phyloP scores from a whole-genome alignment of 2,329 filamentous ascomycete genomes.

The Domatiomyces globalis region DNA sequence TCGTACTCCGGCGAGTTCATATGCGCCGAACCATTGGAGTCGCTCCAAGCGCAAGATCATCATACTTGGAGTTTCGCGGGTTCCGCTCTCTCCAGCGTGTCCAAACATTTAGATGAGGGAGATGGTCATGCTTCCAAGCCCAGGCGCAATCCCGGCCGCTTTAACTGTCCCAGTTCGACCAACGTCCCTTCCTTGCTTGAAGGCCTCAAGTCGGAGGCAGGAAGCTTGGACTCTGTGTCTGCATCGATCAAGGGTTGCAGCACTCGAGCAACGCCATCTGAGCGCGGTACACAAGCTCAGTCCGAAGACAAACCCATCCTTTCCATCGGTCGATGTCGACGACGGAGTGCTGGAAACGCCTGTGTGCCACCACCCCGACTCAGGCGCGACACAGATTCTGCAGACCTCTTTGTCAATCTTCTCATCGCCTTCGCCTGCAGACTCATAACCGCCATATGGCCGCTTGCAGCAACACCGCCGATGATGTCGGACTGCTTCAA shows the following conservation, averaged over 20 bases:
- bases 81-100: no score
- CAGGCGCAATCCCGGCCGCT: no score
- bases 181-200: background rate
- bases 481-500: constrained; percentile 51
- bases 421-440: constrained; percentile 67
- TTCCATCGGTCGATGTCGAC: background rate
- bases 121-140: no score
- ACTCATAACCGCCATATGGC: constrained; percentile 96
- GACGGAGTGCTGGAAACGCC: background rate
- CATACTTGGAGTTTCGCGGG: no score
- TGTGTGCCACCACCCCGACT: constrained; percentile 4
- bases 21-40: no score
- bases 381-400: constrained; percentile 16
- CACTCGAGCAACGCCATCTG: background rate
- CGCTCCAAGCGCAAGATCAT: no score
- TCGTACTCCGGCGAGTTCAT: no score
- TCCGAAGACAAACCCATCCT: background rate
- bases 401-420: constrained; percentile 15
- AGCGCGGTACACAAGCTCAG: background rate
- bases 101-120: no score
- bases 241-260: background rate
- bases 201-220: background rate
- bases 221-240: background rate
- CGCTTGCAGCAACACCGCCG: constrained; percentile 61
- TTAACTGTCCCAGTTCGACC: no score